phyloP scores from a whole-genome alignment of 352 stramenopile genomes.

The Phytophthora hybrid region DNA sequence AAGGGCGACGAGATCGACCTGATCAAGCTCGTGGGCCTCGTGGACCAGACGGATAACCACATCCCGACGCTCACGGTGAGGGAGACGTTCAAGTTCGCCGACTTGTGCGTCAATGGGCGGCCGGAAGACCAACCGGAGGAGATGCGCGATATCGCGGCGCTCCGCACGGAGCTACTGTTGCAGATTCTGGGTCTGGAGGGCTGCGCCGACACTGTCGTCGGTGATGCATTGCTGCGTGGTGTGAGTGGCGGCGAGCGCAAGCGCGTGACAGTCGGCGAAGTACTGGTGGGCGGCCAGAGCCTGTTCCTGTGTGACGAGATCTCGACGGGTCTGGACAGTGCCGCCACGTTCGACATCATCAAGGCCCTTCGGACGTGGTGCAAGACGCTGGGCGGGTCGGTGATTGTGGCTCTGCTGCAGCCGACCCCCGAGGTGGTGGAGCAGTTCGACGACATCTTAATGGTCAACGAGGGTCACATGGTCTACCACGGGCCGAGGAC shows the following conservation, averaged over 20 bases:
- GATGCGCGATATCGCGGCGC: slow-evolving; percentile 70
- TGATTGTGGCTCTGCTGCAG: slow-evolving; percentile 50
- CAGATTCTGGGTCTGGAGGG: slow-evolving; percentile 85
- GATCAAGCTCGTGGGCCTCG: slow-evolving; percentile 68
- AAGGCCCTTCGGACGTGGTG: slow-evolving; percentile 62
- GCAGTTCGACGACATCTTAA: slow-evolving; percentile 96
- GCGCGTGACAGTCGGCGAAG: slow-evolving; percentile 87
- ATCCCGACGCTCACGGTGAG: slow-evolving; percentile 92
- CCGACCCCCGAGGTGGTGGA: slow-evolving; percentile 93
- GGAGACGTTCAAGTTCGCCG: slow-evolving; percentile 93
- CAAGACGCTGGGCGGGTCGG: slow-evolving; percentile 47
- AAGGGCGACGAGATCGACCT: slow-evolving; percentile 56
- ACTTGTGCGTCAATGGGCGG: slow-evolving; percentile 85
- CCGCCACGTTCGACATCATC: slow-evolving; percentile 65
- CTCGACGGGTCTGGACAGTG: slow-evolving; percentile 64
- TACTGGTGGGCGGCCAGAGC: slow-evolving; percentile 57
- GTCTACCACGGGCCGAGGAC: slow-evolving; percentile 92
- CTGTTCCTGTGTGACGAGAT: slow-evolving; percentile 86
- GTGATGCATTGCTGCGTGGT: slow-evolving; percentile 85
- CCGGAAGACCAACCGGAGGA: slow-evolving; percentile 76
- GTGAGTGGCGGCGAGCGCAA: slow-evolving; percentile 91
- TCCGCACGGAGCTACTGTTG: slow-evolving; percentile 80
- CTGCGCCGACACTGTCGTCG: slow-evolving; percentile 95
- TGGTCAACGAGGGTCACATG: slow-evolving; percentile 93
- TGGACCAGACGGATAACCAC: slow-evolving; percentile 90